Evolutionary conservation across 192 early-diverging fungal genomes (phyloP), one percentile per base, ranked within the genome.

Genomic region (Umbelopsis sp.): DNA sequence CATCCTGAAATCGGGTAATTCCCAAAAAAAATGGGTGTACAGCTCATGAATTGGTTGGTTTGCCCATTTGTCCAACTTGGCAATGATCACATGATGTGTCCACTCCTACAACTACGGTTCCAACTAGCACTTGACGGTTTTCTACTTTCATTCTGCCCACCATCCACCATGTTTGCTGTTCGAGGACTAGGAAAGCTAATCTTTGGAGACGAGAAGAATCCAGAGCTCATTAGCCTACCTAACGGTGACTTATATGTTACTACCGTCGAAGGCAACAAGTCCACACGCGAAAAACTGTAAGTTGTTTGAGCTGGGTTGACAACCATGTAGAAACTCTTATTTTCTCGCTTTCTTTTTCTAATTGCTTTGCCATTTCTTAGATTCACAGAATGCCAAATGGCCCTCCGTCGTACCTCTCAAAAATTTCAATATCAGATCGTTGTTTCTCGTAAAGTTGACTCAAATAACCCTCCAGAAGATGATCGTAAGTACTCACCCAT

Each of bases 391-490:
- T 87, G 90, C 16, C 76, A 81, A 68, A 85, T 90, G 8, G 80
- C 85, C 16, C 85, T 98, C 62, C 85, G 89, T 4, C 85, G 89
- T 44, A 92, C 96, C 4, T 65, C 83, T 41, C 70, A 74, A 29
- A 74, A 82, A 24, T 86, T 81, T 77, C 90, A 93, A 67, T 96
- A 89, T 78, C 87, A 91, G 71, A 78, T 97, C n/a, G 84, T 94
- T 1, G 84, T 90, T n/a, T 86, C 82, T 54, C 88, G 93, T 31
- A 77, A 91, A 10, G 88, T 89, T 70, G 91, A 92, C 11, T 92
- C 95, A 65, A 94, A 90, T 41, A 92, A 62, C 31, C 56, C 20
- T 6, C 56, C 56, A 2, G 56, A 62, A 31, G 56, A 62, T 34
- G 56, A 62, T 34, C 56, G 56, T 62, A 59, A 59, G 54, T 59